Base-by-base conservation (phyloP, 441 rosid genomes). In the Bocquillonia castaneifolia region DNA sequence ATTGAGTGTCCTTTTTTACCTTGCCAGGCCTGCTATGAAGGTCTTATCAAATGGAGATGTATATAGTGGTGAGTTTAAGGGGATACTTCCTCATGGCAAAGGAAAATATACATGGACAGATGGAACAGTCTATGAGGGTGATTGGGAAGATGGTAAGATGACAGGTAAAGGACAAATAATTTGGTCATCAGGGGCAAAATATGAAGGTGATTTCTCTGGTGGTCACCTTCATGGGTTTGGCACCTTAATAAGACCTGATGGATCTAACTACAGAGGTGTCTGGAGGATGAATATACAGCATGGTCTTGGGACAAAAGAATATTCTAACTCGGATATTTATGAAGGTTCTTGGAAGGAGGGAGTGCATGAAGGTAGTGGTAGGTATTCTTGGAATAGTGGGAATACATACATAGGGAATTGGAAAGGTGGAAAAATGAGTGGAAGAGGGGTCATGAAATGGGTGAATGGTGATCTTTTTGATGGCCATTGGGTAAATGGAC, bases 311-410 rank as follows among this genome's bases (percentile, higher is more conserved):
- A 86, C 77, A 76, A 94, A 86, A 80, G 82, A 79, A 78, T 90
- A 92, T 72, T 45, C 73, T 61, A 90, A 92, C 83, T 84, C 82
- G 25, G 98, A 94, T 69, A 62, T 77, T 63, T 94, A 92, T 68
- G 97, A 90, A 66, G 99, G 99, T 66, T 80, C 85, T 10, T 94
- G 97, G 97, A 92, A 85, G 80, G 98, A 94, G 82, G 99, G 96
- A 25, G 69, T 88, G 17, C 93, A 76, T 13, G 97, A 91, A 78
- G 98, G 97, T 6, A 77, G 83, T 47, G 98, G 99, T 52, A 81
- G 80, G 61, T 94, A 90, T 76, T 81, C 78, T 71, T 94, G 99
- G 97, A 84, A 56, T 60, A 84, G 69, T 53, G 97, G 98, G 25
- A 90, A 92, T 66, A 79, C 78, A 20, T 94, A 90, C 54, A 75